These are phyloP conservation scores for Xylariaceae sp. DNA, from an alignment of 2,329 filamentous ascomycete species.

Conservation along the genomic window DNA sequence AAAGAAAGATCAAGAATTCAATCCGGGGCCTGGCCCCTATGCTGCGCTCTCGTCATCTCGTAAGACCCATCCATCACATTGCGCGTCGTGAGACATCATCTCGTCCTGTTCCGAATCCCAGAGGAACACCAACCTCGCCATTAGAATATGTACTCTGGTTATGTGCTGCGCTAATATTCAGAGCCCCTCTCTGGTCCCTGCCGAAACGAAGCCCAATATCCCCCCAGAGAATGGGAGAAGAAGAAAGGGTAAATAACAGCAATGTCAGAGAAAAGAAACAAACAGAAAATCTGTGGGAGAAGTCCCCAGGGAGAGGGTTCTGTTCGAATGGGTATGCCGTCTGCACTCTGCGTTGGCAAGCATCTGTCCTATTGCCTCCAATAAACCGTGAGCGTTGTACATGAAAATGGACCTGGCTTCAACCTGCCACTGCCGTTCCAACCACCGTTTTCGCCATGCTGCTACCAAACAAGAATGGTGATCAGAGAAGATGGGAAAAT, in stretches of 20 bases:
- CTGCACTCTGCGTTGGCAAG: slow-evolving; percentile 18
- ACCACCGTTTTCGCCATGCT: slow-evolving; percentile 32
- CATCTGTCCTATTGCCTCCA: slow-evolving; percentile 20
- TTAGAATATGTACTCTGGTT: slow-evolving; percentile 10
- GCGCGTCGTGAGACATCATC: slow-evolving; percentile 30
- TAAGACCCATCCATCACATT: slow-evolving; percentile 16
- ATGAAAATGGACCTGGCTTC: slow-evolving; percentile 25
- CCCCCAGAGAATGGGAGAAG: slow-evolving; percentile 9
- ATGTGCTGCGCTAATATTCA: slow-evolving; percentile 15
- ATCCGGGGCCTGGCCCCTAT: slow-evolving; percentile 9
- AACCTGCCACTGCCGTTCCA: slow-evolving; percentile 21
- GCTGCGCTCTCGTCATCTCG: slow-evolving; percentile 7
- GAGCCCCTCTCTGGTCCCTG: slow-evolving; percentile 17
- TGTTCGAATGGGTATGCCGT: slow-evolving; percentile 17
- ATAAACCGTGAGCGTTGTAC: slow-evolving; percentile 29
- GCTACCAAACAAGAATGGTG: slow-evolving; percentile 23
- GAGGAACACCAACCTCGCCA: slow-evolving; percentile 18
- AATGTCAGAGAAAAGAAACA: slow-evolving; percentile 5
- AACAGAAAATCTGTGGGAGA: too few species aligned
- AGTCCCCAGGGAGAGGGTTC: slow-evolving; percentile 11
- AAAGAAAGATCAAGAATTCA: slow-evolving; percentile 8
- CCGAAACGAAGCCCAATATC: slow-evolving; percentile 15
- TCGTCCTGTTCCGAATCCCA: slow-evolving; percentile 21
- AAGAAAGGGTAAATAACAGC: not conserved
- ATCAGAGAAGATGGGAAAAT: slow-evolving; percentile 18